Base-by-base conservation (phyloP, 1,284 basidiomycete species). In the Trametes versicolor region DNA sequence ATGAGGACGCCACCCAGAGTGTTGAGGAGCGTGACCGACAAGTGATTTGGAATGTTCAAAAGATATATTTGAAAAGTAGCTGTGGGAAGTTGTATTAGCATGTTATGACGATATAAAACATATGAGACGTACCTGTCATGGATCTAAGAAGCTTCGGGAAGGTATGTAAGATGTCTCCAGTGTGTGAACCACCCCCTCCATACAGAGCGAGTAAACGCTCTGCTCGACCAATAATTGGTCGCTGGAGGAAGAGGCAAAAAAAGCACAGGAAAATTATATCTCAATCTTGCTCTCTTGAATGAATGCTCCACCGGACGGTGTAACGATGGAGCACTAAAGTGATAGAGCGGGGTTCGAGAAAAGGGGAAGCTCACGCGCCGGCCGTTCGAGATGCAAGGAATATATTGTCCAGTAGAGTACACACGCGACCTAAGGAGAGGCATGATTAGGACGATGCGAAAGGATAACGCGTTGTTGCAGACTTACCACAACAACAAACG, bases 1-100 rank as follows among this genome's bases (percentile, higher is more conserved):
- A 72, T 47, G 51, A 67, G 68, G 82, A 88, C 91, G 89, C 85
- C 86, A 88, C 86, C 90, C 92, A 94, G 92, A 94, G 92, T 94
- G 92, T 94, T 83, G 83, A 83, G 85, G 91, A 93, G 92, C 92
- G 62, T 60, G 27, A 25, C 29, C 6, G 17, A 32, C 2, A 34
- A 8, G 56, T 50, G 45, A 57, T 21, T 37, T 36, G 21, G 52
- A 0, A 37, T 8, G 21, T 29, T 15, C 21, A 12, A 41, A 32
- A 32, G 48, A 50, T 57, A 48, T 58, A 58, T 58, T 39, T 4
- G 1, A 10, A 27, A n/a, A 12, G 29, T 21, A 47, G 48, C 32
- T 27, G 41, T 3, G 7, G 23, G 32, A 7, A 36, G 12, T 3
- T 19, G 17, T 8, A 15, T 41, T 8, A 29, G 23, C 37, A 25